Percentiles rank a stretch among this genome's conserved stretches.
These are phyloP conservation scores for Porphyridium purpureum DNA, from an alignment of 23 red algal species.

Conservation along the genomic window DNA sequence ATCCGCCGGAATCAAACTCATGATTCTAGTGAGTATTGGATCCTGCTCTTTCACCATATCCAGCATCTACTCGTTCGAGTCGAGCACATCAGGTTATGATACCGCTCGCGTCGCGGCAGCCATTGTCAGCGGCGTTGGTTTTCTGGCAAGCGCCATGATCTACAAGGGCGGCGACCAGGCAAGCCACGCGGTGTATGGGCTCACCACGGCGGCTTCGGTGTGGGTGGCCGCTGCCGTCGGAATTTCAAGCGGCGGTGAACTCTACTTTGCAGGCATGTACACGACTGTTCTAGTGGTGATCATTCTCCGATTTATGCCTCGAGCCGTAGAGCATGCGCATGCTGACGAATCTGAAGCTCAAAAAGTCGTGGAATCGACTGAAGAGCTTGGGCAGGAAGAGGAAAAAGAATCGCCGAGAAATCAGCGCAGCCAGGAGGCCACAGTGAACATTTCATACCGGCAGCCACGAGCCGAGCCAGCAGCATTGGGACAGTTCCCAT, in stretches of 20 bases:
- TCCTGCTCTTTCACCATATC: background rate
- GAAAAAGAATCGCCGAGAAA: too few species aligned
- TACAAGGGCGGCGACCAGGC: slow-evolving; percentile 1
- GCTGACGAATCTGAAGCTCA: too few species aligned
- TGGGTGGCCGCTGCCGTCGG: slow-evolving; percentile 59
- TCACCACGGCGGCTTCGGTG: slow-evolving; percentile 45
- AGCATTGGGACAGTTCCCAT: too few species aligned
- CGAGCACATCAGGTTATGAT: slow-evolving; percentile 2
- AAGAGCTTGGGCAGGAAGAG: too few species aligned
- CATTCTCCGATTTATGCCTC: background rate
- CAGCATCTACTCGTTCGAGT: background rate
- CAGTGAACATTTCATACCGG: too few species aligned
- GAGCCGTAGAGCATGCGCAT: background rate
- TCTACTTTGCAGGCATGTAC: slow-evolving; percentile 3
- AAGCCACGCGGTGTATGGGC: slow-evolving; percentile 4
- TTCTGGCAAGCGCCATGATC: slow-evolving; percentile 40
- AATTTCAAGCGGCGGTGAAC: slow-evolving; percentile 19
- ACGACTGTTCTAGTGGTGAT: background rate
- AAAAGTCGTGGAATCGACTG: too few species aligned
- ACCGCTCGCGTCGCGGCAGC: slow-evolving; percentile 29
- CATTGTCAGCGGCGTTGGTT: slow-evolving; percentile 47
- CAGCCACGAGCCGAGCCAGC: too few species aligned
- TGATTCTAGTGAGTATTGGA: background rate
- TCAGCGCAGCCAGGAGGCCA: too few species aligned
- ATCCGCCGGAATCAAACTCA: background rate